Evolutionary conservation across 2,329 filamentous ascomycete genomes (phyloP).

Genomic region (Grosmannia clavigera): DNA sequence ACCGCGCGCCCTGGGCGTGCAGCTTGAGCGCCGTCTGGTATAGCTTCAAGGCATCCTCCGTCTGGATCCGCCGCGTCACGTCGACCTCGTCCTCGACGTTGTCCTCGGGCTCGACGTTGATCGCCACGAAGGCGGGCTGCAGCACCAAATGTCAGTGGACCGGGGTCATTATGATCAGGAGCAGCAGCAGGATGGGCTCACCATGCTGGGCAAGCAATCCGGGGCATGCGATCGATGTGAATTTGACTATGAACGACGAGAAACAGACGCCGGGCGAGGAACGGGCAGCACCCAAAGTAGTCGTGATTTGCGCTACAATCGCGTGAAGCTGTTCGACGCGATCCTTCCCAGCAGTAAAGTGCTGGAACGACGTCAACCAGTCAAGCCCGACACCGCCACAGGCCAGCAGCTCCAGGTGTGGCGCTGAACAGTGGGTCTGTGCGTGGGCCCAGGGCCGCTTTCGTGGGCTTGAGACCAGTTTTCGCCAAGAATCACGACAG

Average conservation of each 20-base stretch:
- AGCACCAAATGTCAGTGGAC: not conserved
- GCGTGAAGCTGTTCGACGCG: no score
- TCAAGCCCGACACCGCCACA: no score
- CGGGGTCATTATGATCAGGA: no score
- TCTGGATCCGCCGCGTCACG: conserved; percentile 87
- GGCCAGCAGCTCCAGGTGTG: no score
- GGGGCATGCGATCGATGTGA: not conserved
- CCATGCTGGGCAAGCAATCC: not conserved
- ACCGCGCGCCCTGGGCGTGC: conserved; percentile 72
- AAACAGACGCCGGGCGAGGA: not conserved
- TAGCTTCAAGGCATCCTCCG: conserved; percentile 90
- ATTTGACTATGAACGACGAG: not conserved
- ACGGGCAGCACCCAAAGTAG: no score
- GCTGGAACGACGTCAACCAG: no score
- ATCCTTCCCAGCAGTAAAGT: no score
- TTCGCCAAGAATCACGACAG: no score
- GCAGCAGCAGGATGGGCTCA: not conserved
- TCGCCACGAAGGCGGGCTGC: conserved; percentile 63
- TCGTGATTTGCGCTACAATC: no score
- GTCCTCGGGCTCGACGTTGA: conserved; percentile 91
- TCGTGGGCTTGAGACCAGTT: no score
- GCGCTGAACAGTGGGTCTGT: no score
- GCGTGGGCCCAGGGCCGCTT: no score
- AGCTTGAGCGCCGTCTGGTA: conserved; percentile 86
- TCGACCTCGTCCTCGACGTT: conserved; percentile 84